Evolutionary conservation across 179 eudicot genomes (phyloP), one percentile per base, ranked within the genome.

Genomic region (Spinacia oleracea): DNA sequence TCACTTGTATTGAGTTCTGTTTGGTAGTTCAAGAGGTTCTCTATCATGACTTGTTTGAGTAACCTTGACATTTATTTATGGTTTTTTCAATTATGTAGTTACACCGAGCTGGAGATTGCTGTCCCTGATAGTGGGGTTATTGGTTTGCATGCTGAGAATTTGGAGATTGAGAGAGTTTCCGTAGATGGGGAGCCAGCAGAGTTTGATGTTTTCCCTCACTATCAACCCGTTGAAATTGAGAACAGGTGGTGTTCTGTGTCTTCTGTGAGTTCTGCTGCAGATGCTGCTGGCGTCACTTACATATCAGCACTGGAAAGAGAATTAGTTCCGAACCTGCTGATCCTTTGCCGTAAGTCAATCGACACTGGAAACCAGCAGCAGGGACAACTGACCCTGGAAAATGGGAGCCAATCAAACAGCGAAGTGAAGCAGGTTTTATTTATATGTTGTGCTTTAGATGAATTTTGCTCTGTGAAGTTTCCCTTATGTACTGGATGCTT

Each of bases 181-280:
- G 97, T 96, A 69, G 97, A 96, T 73, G 98, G 98, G 25, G 96
- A 85, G 77, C 91, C 91, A 55, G 94, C 98, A 35, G 89, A 86
- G 69, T 96, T 89, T 86, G 96, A 96, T 85, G 86, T 89, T 62
- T 93, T 94, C 80, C 99, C 98, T 1, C 99, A 92, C 80, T 93
- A 86, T 84, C 90, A 80, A 79, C 90, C 90, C 40, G 87, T 90
- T 78, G 96, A 92, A 67, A 94, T 86, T 76, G 92, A 89, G 80
- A 89, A 89, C 73, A 89, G 99, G 85, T 96, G 99, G 99, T 92
- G 97, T 76, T 92, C 95, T 31, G 97, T 96, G 53, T 96, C 99
- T 53, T 91, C 99, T 48, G 94, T 91, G 77, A 87, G 82, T 84
- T 92, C 99, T 71, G 99, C 99, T 79, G 99, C 99, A n/a, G 92